phyloP scores from a whole-genome alignment of 805 yeast genomes.

The Ogataea nitratoaversa region DNA sequence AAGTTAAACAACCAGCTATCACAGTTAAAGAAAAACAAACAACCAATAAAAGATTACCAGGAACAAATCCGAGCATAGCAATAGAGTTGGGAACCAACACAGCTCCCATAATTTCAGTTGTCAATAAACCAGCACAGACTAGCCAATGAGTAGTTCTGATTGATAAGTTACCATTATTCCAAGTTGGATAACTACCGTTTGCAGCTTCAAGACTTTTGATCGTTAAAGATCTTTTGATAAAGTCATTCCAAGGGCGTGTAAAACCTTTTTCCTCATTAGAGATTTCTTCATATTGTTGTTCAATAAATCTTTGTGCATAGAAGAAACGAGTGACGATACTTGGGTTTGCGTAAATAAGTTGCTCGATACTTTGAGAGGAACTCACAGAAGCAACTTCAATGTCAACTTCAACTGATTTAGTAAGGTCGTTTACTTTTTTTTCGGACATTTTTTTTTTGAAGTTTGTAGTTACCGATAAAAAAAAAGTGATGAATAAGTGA shows the following conservation, averaged over 20 bases:
- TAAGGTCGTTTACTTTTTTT: neutral
- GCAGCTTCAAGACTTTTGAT: slow-evolving; percentile 6
- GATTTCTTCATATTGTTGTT: slow-evolving; percentile 14
- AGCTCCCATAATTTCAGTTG: slow-evolving; percentile 24
- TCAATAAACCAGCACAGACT: slow-evolving; percentile 17
- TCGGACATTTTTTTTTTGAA: too few species aligned
- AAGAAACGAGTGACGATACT: slow-evolving; percentile 15
- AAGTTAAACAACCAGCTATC: slow-evolving; percentile 37
- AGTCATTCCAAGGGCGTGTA: slow-evolving; percentile 7
- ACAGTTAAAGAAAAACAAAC: slow-evolving; percentile 28
- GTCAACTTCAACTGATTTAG: neutral
- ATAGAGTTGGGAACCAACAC: slow-evolving; percentile 13
- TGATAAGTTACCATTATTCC: slow-evolving; percentile 15
- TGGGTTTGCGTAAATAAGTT: slow-evolving; percentile 1
- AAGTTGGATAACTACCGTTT: slow-evolving; percentile 10
- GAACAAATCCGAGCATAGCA: slow-evolving; percentile 14
- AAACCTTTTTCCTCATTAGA: neutral
- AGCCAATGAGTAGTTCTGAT: slow-evolving; percentile 19
- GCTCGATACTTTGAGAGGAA: slow-evolving; percentile 1
- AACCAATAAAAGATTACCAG: slow-evolving; percentile 12
- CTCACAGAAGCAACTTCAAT: slow-evolving; percentile 1
- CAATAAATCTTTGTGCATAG: slow-evolving; percentile 22
- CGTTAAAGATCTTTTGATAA: slow-evolving; percentile 6
- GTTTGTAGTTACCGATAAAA: too few species aligned
- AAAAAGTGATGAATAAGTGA: too few species aligned